Base-by-base conservation (phyloP, 1,284 basidiomycete species). In the Ustilago sp. region DNA sequence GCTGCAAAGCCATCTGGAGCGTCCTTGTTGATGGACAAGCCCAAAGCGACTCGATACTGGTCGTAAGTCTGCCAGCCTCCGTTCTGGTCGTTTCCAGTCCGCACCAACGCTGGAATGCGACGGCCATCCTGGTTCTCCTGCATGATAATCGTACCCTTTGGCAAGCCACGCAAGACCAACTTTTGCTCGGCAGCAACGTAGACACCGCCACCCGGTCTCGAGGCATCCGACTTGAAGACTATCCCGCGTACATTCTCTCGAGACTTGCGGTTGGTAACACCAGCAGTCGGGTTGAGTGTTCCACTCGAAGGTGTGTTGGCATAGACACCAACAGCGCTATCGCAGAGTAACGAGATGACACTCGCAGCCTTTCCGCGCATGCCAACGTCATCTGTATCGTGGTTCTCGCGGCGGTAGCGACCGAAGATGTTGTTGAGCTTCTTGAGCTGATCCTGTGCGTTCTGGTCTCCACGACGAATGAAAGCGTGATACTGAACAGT, bases 331-430 rank as follows among this genome's bases (percentile, higher is more conserved):
- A 91, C 63, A 0, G 79, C 80, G 13, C 81, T 75, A 48, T 97
- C 94, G 86, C 94, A 96, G 31, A 98, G 89, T 23, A 98, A 89
- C 31, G 92, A 90, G 81, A 97, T 95, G 68, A 96, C 94, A 87
- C 95, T 94, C 31, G 90, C 19, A 88, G 94, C 96, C 91, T 98
- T 88, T 91, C 43, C 92, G 90, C 87, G 93, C 91, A 32, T 94
- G 64, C 68, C 62, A 12, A 61, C 38, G 94, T 36, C 94, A 92
- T 88, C 80, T 31, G 68, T 78, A 69, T 83, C 83, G 75, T 76
- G 74, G 11, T 83, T 84, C 69, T 83, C 77, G 36, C 61, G 62
- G 59, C 67, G 74, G 62, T 68, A 74, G 47, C 73, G 63, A 19
- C 41, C 63, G 60, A 76, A 50, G 41, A 72, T 43, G 6, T 77